These are phyloP conservation scores for Aspergillus panamensis DNA, from an alignment of 495 filamentous ascomycete species.

Conservation along the genomic window DNA sequence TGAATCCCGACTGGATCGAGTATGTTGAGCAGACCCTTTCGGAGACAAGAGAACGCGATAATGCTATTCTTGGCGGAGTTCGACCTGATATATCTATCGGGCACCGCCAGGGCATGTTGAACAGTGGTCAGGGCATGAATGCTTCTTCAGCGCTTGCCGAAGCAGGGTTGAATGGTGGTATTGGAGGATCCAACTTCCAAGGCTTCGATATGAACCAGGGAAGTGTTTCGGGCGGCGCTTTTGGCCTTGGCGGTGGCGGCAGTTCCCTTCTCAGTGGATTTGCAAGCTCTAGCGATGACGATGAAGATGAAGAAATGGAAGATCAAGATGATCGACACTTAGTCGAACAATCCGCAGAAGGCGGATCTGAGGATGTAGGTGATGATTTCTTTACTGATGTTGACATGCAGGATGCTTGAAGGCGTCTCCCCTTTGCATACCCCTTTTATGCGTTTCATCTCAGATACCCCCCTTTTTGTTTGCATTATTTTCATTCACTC, in stretches of 20 bases:
- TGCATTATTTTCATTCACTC: conserved; percentile 1
- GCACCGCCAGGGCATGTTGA: conserved; percentile 62
- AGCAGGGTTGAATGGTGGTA: conserved; percentile 60
- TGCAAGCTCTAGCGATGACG: conserved; percentile 92
- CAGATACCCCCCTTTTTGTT: conserved; percentile 4
- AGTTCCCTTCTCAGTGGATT: conserved; percentile 87
- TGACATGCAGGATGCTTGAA: conserved; percentile 50
- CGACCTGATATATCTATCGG: conserved; percentile 80
- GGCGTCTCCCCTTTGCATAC: conserved; percentile 8
- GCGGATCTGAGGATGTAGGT: conserved; percentile 65
- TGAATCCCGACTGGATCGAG: conserved; percentile 83
- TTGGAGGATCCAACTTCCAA: conserved; percentile 58
- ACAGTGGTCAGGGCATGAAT: conserved; percentile 55
- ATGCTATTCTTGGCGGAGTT: conserved; percentile 96
- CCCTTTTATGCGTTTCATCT: conserved; percentile 13
- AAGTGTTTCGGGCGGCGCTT: conserved; percentile 61
- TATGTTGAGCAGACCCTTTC: conserved; percentile 94
- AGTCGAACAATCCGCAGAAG: conserved; percentile 32
- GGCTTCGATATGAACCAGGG: conserved; percentile 73
- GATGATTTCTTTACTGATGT: conserved; percentile 55
- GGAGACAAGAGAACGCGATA: conserved; percentile 92
- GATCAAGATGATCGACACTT: conserved; percentile 66
- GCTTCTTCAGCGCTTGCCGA: conserved; percentile 70
- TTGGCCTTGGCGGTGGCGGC: conserved; percentile 55
- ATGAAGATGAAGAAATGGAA: conserved; percentile 94